Percentiles rank a stretch among this genome's conserved stretches.
phyloP scores from a whole-genome alignment of 139 green algal species.

The Auxenochlorella pyrenoidosa region DNA sequence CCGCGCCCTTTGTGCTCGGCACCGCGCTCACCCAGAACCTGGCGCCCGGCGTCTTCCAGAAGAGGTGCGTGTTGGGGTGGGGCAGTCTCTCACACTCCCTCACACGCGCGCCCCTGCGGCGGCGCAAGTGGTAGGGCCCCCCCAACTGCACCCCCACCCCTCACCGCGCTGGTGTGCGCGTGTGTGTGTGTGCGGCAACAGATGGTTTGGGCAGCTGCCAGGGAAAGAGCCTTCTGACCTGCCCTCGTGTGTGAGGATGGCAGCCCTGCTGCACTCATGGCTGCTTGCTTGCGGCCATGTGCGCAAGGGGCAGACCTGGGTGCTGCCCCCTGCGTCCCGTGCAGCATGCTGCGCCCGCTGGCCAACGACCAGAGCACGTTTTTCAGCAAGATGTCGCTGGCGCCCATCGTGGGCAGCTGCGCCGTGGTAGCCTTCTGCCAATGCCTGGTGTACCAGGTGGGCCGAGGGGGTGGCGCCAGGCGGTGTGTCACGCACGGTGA shows the following conservation, averaged over 20 bases:
- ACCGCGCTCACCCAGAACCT: neutral
- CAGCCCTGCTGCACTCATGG: neutral
- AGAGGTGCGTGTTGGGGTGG: neutral
- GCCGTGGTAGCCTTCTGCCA: conserved; percentile 4
- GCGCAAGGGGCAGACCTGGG: no score
- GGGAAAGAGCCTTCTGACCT: no score
- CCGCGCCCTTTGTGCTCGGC: conserved; percentile 5
- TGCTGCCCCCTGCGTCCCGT: no score
- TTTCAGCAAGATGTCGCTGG: neutral
- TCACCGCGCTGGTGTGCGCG: no score
- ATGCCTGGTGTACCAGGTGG: neutral
- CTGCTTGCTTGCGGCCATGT: neutral
- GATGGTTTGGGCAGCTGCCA: no score
- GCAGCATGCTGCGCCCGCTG: conserved; percentile 2
- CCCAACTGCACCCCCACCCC: no score
- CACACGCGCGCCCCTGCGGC: no score
- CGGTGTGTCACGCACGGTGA: neutral
- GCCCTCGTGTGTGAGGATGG: no score
- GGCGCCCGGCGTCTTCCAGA: neutral
- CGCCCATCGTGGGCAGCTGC: neutral
- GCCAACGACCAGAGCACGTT: conserved; percentile 2
- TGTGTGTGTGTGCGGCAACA: no score
- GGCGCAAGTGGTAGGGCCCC: no score
- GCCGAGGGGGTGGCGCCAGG: neutral
- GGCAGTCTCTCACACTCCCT: no score